These are phyloP conservation scores for Wickerhamiella sergipiensis DNA, from an alignment of 805 yeast species.

Conservation along the genomic window DNA sequence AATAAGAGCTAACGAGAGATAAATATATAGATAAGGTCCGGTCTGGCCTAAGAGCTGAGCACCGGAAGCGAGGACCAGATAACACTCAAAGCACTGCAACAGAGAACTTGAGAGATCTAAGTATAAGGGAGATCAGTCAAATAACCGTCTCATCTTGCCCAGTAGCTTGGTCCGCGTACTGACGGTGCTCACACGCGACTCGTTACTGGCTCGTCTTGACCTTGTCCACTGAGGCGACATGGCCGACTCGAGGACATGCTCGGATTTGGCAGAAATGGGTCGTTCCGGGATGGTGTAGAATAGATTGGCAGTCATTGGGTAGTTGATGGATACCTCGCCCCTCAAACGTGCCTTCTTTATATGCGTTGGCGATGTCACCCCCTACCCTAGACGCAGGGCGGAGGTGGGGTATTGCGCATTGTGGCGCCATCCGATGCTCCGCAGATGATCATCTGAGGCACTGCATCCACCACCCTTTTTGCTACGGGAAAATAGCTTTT, in stretches of 20 bases:
- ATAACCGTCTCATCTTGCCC: background rate
- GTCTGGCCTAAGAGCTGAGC: no score
- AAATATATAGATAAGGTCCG: no score
- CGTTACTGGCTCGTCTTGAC: background rate
- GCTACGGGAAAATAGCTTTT: background rate
- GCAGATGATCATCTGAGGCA: background rate
- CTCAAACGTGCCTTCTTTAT: background rate
- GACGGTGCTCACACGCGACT: background rate
- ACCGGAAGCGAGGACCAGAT: no score
- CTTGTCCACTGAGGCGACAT: background rate
- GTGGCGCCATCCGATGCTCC: background rate
- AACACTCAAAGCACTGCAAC: no score
- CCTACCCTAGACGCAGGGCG: background rate
- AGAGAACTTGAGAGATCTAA: no score
- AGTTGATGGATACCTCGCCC: background rate
- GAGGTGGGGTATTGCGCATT: background rate
- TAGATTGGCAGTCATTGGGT: background rate
- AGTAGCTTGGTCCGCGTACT: background rate
- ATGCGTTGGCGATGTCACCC: background rate
- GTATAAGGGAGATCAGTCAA: background rate
- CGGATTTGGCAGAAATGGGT: background rate
- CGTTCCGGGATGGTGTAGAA: background rate
- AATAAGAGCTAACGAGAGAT: background rate
- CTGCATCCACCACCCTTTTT: background rate
- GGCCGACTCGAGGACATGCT: background rate